Evolutionary conservation across 2,329 filamentous ascomycete genomes (phyloP).

Genomic region (Fusarium incarnatum): DNA sequence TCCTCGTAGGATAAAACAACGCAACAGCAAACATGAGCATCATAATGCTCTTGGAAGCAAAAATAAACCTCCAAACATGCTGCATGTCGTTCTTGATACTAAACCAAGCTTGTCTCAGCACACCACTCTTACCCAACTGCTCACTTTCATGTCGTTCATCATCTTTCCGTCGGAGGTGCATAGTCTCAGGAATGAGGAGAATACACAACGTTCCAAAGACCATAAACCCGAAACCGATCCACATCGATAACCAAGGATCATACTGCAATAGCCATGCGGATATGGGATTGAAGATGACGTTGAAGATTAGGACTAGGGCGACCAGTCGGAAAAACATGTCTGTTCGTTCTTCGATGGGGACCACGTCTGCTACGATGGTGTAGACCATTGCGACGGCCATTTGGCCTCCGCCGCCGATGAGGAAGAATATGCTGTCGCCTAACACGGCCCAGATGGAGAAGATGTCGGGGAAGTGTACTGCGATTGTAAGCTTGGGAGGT

Average conservation of each 20-base stretch:
- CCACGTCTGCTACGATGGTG: conserved; percentile 59
- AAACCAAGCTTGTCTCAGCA: conserved; percentile 44
- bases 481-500: background rate
- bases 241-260: conserved; percentile 56
- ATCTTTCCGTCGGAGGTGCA: conserved; percentile 49
- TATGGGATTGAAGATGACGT: conserved; percentile 55
- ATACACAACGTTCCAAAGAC: conserved; percentile 47
- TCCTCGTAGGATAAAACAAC: conserved; percentile 45
- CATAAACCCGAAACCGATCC: conserved; percentile 50
- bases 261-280: conserved; percentile 55
- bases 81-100: conserved; percentile 47
- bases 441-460: conserved; percentile 57
- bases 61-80: conserved; percentile 56
- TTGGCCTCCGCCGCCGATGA: conserved; percentile 57
- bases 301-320: conserved; percentile 53
- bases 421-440: conserved; percentile 49
- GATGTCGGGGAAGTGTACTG: conserved; percentile 53
- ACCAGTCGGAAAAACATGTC: conserved; percentile 56
- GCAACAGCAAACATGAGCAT: conserved; percentile 53
- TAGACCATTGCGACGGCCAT: conserved; percentile 59
- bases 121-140: conserved; percentile 10
- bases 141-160: conserved; percentile 25
- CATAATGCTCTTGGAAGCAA: conserved; percentile 54
- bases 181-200: conserved; percentile 58
- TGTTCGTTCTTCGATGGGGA: conserved; percentile 54